phyloP scores from a whole-genome alignment of 306 rosid genomes.

The Lathyrus aphaca region DNA sequence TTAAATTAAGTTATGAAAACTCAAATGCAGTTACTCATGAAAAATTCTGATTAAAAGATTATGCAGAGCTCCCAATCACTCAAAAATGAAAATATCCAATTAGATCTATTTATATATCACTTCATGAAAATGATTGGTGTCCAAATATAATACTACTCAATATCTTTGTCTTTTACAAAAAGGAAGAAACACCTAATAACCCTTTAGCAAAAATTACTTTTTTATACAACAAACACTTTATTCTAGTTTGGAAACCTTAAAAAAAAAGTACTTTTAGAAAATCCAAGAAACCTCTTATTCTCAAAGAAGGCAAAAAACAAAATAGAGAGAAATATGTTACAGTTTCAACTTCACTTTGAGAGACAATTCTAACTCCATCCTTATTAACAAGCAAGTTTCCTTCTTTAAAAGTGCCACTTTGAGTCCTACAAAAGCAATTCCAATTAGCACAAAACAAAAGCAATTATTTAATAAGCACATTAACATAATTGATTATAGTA shows the following conservation, averaged over 20 bases:
- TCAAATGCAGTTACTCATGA: neutral
- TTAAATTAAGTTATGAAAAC: too few species aligned
- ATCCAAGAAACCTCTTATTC: neutral
- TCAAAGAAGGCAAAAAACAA: neutral
- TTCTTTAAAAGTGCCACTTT: constrained; percentile 81
- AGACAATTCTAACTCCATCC: constrained; percentile 84
- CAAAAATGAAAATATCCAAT: neutral
- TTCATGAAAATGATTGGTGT: constrained; percentile 3
- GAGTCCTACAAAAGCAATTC: constrained; percentile 57
- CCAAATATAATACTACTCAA: constrained; percentile 12
- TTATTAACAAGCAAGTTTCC: constrained; percentile 84
- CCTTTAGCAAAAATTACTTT: neutral
- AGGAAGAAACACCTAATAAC: constrained; percentile 8
- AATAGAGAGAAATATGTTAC: constrained; percentile 49
- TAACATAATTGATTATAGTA: constrained; percentile 14
- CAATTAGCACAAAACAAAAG: constrained; percentile 38
- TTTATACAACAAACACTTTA: constrained; percentile 7
- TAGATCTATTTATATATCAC: neutral
- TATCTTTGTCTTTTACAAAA: neutral
- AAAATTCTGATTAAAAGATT: neutral
- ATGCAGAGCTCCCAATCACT: too few species aligned
- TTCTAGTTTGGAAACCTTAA: constrained; percentile 24
- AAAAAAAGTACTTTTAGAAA: constrained; percentile 8
- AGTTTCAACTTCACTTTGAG: constrained; percentile 69
- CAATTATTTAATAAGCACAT: neutral